Conservation (phyloP, 2,329 filamentous ascomycete species). For the Diaporthe citriasiana region DNA sequence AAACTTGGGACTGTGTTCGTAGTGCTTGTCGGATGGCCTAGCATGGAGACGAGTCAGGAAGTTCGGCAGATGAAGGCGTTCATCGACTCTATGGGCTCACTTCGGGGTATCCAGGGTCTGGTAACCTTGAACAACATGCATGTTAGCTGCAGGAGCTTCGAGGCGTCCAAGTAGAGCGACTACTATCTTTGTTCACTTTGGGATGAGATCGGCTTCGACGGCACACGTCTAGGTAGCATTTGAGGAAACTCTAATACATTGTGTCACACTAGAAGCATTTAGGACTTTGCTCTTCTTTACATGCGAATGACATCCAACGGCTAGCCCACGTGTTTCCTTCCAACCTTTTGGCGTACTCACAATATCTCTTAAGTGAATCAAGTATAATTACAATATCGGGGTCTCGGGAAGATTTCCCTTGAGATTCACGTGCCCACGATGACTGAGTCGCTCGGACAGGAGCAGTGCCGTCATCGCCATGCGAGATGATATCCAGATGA, state of each 20-base stretch:
- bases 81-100: not conserved
- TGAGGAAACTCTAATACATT: not conserved
- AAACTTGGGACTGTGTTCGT: not conserved
- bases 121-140: conserved; percentile 1
- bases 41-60: not conserved
- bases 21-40: not conserved
- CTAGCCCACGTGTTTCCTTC: no score
- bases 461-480: no score
- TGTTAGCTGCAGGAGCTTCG: not conserved
- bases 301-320: not conserved
- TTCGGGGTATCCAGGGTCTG: not conserved
- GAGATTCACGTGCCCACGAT: no score
- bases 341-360: no score
- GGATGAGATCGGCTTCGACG: not conserved
- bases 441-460: no score
- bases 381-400: no score
- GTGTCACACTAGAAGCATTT: not conserved
- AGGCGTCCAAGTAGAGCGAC: not conserved
- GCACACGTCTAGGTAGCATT: not conserved
- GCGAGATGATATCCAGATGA: no score
- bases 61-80: not conserved
- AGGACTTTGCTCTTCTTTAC: not conserved
- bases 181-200: not conserved
- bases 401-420: no score
- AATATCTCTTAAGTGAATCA: no score